These are phyloP conservation scores for Rhynchosporium graminicola DNA, from an alignment of 2,329 filamentous ascomycete genomes.

Conservation along the genomic window DNA sequence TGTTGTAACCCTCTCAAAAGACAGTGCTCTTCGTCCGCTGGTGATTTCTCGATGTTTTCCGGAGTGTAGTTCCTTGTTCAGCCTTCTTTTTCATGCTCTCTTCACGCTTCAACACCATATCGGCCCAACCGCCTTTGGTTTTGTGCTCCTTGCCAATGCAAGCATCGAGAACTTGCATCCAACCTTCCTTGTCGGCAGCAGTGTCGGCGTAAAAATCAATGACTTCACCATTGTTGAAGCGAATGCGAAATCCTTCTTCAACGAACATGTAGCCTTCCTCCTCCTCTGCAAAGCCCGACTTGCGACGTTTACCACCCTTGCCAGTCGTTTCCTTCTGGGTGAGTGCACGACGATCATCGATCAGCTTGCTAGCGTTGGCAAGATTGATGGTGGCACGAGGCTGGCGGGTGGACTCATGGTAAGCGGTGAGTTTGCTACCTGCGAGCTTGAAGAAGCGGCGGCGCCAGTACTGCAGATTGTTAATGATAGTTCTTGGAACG, in stretches of 20 bases:
- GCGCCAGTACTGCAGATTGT: constrained; percentile 79
- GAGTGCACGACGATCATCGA: constrained; percentile 84
- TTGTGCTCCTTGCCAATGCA: constrained; percentile 54
- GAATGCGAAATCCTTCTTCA: constrained; percentile 97
- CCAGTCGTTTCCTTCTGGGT: constrained; percentile 81
- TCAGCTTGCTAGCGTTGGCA: constrained; percentile 86
- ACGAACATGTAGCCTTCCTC: constrained; percentile 99
- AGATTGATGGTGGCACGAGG: constrained; percentile 97
- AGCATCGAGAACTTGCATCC: constrained; percentile 88
- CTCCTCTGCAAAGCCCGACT: constrained; percentile 95
- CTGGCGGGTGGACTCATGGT: constrained; percentile 92
- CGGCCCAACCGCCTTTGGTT: constrained; percentile 65
- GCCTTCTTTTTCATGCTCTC: constrained; percentile 39
- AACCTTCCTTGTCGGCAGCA: constrained; percentile 82
- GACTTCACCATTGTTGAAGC: constrained; percentile 95
- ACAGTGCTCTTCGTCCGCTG: constrained; percentile 39
- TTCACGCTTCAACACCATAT: constrained; percentile 65
- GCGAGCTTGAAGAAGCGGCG: constrained; percentile 95
- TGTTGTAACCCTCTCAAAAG: constrained; percentile 26
- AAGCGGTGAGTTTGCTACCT: constrained; percentile 89
- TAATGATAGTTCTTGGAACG: constrained; percentile 39
- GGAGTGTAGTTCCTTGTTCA: constrained; percentile 25
- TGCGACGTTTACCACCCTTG: constrained; percentile 76
- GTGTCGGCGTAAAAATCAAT: constrained; percentile 75
- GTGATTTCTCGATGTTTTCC: constrained; percentile 34